Evolutionary conservation across 495 filamentous ascomycete species (phyloP).

Genomic region (Penicillium atrosanguineum): DNA sequence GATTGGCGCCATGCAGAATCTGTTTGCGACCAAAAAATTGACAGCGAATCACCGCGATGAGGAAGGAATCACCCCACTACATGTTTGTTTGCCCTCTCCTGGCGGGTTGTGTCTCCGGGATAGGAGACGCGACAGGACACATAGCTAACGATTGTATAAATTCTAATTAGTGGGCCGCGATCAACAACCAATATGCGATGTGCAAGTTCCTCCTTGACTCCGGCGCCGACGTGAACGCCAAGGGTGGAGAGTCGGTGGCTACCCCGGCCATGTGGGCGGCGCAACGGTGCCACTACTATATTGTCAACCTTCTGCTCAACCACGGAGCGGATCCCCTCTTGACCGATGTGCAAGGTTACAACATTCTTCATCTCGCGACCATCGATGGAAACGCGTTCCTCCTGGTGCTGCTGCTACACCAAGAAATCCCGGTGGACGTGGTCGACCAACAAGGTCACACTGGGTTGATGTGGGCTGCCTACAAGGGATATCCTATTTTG

Average conservation of each 20-base stretch:
- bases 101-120: not conserved
- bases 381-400: slow-evolving; percentile 96
- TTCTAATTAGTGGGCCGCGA: slow-evolving; percentile 85
- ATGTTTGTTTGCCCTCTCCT: slow-evolving; percentile 58
- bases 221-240: slow-evolving; percentile 89
- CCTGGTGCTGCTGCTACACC: slow-evolving; percentile 82
- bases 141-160: slow-evolving; percentile 1
- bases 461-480: slow-evolving; percentile 95
- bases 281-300: slow-evolving; percentile 87
- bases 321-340: slow-evolving; percentile 87
- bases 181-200: slow-evolving; percentile 95
- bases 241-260: slow-evolving; percentile 89
- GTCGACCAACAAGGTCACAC: slow-evolving; percentile 88
- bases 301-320: slow-evolving; percentile 76
- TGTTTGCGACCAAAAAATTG: slow-evolving; percentile 79
- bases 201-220: slow-evolving; percentile 90
- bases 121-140: not conserved
- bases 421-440: slow-evolving; percentile 89
- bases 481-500: slow-evolving; percentile 88
- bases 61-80: slow-evolving; percentile 90
- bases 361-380: slow-evolving; percentile 92
- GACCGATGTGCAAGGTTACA: slow-evolving; percentile 91
- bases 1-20: slow-evolving; percentile 77
- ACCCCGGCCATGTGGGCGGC: slow-evolving; percentile 97
- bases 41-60: slow-evolving; percentile 79